A percentile compares a stretch with the other conserved stretches of the same genome.
Evolutionary conservation across 305 asterid species (phyloP).

Genomic region (Euphrasia arctica): DNA sequence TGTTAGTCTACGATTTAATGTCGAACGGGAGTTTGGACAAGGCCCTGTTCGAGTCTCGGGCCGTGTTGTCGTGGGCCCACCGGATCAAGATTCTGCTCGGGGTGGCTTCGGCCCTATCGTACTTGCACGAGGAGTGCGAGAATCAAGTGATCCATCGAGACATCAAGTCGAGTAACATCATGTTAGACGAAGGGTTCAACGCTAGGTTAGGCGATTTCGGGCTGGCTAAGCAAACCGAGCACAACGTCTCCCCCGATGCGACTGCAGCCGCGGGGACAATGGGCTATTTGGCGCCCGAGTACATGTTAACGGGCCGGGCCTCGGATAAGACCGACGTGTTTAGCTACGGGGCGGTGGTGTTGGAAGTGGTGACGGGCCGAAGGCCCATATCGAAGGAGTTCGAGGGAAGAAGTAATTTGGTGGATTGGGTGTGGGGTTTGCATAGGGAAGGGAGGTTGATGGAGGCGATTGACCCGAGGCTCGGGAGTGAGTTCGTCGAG

Average conservation of each 20-base stretch:
- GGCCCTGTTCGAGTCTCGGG: constrained; percentile 72
- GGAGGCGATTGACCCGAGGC: constrained; percentile 51
- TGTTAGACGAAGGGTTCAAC: constrained; percentile 79
- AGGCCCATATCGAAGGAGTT: constrained; percentile 73
- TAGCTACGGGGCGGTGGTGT: constrained; percentile 79
- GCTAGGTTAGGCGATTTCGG: constrained; percentile 92
- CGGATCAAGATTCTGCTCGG: constrained; percentile 64
- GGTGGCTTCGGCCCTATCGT: constrained; percentile 82
- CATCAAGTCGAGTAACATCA: constrained; percentile 78
- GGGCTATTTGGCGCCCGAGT: constrained; percentile 95
- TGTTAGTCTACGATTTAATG: constrained; percentile 82
- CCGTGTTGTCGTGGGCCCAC: constrained; percentile 63
- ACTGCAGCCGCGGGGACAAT: constrained; percentile 95
- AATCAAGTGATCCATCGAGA: constrained; percentile 90
- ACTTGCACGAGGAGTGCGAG: constrained; percentile 89
- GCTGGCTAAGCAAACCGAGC: constrained; percentile 72
- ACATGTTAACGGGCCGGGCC: constrained; percentile 79
- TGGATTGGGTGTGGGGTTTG: constrained; percentile 87
- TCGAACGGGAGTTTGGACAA: constrained; percentile 89
- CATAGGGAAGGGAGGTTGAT: constrained; percentile 53
- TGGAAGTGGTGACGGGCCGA: constrained; percentile 88
- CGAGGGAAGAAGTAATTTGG: constrained; percentile 45
- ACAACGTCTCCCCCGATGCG: constrained; percentile 83
- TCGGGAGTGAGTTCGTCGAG: constrained; percentile 49
- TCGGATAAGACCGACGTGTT: constrained; percentile 75